Evolutionary conservation across 2,329 filamentous ascomycete genomes (phyloP), one percentile per base, ranked within the genome.

Genomic region (Drechmeria coniospora): DNA sequence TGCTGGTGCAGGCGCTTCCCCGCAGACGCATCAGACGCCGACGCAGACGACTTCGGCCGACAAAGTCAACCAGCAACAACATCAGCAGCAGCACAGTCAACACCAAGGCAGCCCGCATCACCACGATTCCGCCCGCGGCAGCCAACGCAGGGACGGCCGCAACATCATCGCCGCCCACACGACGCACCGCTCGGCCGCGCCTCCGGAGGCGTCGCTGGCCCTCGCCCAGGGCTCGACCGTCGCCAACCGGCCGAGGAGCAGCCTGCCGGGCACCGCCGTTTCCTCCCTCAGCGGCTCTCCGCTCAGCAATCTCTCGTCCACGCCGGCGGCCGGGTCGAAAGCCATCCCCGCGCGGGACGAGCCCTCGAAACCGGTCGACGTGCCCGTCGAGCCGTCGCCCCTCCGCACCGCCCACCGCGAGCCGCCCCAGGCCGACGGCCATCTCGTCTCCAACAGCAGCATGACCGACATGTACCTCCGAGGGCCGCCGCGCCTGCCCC

Each of bases 401-500:
- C 40, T 51, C 21, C 47, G 51, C 33, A 46, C 47, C 24, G 20
- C 20, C 9, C 53, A 58, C 40, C 46, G 51, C 37, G 46, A 47
- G 20, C 40, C 46, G 37, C 53, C 50, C 40, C 33, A 37, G 39
- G 27, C 53, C 36, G 59, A 67, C 25, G 41, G 53, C 17, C 51
- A 57, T 22, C 53, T 64, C 35, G 48, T 65, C 27, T 54, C 61
- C 31, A 65, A 64, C 36, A 66, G 54, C 50, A 75, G 71, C 43
- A 51, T 75, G 38, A 72, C 70, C 37, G 68, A 72, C 39, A 66
- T 75, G 58, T 76, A 74, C 43, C 55, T 69, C 43, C 61, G 65
- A 32, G 68, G 79, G n/a, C 87, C 87, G 25, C 87, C 87, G 27
- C 78, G 87, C 34, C 63, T 95, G 44, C 87, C 87, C 32, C 69